phyloP scores from a whole-genome alignment of 2,329 filamentous ascomycete species.

The Dactylonectria estremocensis region DNA sequence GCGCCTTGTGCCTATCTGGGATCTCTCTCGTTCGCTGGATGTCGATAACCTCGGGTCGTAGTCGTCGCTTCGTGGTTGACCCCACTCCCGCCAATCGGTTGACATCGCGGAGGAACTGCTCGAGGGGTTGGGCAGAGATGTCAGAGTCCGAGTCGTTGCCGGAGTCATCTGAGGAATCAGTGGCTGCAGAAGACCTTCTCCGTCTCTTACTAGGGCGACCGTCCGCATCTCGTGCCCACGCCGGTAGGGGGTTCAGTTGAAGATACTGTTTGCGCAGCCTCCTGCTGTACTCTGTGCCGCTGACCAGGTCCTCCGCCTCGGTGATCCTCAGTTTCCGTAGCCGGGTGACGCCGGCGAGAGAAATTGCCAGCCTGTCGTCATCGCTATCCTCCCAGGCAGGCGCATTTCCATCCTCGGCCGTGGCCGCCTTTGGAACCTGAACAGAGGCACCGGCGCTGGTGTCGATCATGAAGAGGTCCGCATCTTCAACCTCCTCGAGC shows the following conservation, averaged over 20 bases:
- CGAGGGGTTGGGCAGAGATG: slow-evolving; percentile 82
- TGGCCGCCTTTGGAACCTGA: slow-evolving; percentile 47
- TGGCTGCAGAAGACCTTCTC: slow-evolving; percentile 66
- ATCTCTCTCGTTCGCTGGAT: slow-evolving; percentile 93
- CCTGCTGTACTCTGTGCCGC: slow-evolving; percentile 86
- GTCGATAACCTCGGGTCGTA: slow-evolving; percentile 89
- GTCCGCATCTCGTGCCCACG: slow-evolving; percentile 70
- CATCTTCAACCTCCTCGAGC: slow-evolving; percentile 78
- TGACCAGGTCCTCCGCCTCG: slow-evolving; percentile 89
- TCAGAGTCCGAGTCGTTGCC: slow-evolving; percentile 72
- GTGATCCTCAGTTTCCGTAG: slow-evolving; percentile 86
- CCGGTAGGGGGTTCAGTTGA: slow-evolving; percentile 71
- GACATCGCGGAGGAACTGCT: slow-evolving; percentile 83
- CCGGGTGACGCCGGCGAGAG: slow-evolving; percentile 81
- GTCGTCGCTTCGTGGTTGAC: slow-evolving; percentile 74
- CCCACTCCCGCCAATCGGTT: slow-evolving; percentile 73
- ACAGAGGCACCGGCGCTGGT: slow-evolving; percentile 66
- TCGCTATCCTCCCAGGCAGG: slow-evolving; percentile 96
- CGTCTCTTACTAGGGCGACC: slow-evolving; percentile 67
- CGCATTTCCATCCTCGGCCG: slow-evolving; percentile 55
- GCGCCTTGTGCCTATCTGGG: slow-evolving; percentile 81
- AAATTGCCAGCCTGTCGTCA: slow-evolving; percentile 89
- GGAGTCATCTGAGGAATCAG: slow-evolving; percentile 67
- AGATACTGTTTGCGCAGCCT: slow-evolving; percentile 85
- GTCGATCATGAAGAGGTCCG: slow-evolving; percentile 89